These are phyloP conservation scores for Clarireedia homoeocarpa DNA, from an alignment of 2,329 filamentous ascomycete genomes.

Conservation along the genomic window DNA sequence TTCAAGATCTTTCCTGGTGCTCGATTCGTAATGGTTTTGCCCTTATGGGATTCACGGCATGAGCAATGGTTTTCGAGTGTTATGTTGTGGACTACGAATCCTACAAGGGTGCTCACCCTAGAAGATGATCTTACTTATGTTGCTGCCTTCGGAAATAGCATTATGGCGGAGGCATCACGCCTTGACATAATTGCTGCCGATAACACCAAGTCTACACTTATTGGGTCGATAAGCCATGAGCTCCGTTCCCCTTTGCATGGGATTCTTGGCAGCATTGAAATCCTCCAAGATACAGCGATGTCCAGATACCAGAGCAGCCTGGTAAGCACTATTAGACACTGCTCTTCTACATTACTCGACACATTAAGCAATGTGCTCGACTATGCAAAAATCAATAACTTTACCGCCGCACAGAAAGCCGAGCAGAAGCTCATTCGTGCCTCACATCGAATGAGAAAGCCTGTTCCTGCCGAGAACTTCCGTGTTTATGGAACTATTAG, in stretches of 20 bases:
- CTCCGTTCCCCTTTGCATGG: constrained; percentile 48
- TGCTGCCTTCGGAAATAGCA: constrained; percentile 37
- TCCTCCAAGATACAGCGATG: constrained; percentile 37
- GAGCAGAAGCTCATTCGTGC: background rate
- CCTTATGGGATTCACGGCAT: constrained; percentile 38
- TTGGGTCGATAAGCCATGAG: constrained; percentile 50
- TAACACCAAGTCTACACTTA: constrained; percentile 46
- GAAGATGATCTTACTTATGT: constrained; percentile 32
- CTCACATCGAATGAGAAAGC: background rate
- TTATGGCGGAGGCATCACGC: constrained; percentile 45
- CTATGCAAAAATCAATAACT: constrained; percentile 31
- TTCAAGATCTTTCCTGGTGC: constrained; percentile 32
- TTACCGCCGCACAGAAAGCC: background rate
- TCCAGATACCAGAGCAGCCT: constrained; percentile 27
- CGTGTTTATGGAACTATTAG: constrained; percentile 13
- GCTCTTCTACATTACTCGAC: constrained; percentile 30
- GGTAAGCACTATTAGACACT: constrained; percentile 29
- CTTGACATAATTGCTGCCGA: constrained; percentile 42
- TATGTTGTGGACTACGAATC: constrained; percentile 40
- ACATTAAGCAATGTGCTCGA: constrained; percentile 32
- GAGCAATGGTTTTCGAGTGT: constrained; percentile 37
- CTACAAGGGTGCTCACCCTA: constrained; percentile 29
- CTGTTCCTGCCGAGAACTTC: background rate
- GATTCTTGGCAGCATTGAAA: constrained; percentile 43
- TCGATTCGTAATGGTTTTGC: constrained; percentile 39